These are phyloP conservation scores for Phaffomyces opuntiae DNA, from an alignment of 805 yeast genomes.

Conservation along the genomic window DNA sequence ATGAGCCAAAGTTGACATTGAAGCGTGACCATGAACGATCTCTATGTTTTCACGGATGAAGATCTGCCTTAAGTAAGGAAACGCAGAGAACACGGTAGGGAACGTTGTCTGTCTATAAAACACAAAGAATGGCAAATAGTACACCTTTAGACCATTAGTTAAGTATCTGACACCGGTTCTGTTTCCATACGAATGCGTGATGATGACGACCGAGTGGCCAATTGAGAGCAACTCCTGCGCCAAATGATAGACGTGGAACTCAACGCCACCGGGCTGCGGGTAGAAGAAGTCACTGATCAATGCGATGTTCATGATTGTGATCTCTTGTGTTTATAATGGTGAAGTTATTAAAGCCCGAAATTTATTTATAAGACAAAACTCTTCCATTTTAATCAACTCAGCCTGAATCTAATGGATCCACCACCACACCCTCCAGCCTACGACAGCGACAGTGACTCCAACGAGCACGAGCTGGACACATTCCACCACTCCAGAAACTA, in stretches of 20 bases:
- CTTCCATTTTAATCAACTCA: neutral
- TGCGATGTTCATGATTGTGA: constrained; percentile 14
- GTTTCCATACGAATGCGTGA: constrained; percentile 84
- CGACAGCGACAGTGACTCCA: neutral
- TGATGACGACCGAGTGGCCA: constrained; percentile 80
- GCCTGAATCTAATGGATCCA: neutral
- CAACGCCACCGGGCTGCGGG: constrained; percentile 98
- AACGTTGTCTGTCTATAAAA: constrained; percentile 79
- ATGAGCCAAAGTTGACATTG: constrained; percentile 77
- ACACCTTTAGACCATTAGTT: constrained; percentile 88
- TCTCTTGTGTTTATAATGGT: neutral
- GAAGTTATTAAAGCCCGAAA: neutral
- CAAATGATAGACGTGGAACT: constrained; percentile 86
- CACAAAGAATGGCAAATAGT: constrained; percentile 77
- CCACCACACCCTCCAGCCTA: constrained; percentile 5
- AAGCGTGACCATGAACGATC: constrained; percentile 93
- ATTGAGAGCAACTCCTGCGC: constrained; percentile 72
- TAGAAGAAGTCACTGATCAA: constrained; percentile 95
- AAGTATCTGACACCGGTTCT: constrained; percentile 76
- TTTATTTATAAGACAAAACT: neutral
- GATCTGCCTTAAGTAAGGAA: constrained; percentile 81
- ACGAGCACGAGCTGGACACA: no score
- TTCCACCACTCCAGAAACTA: neutral
- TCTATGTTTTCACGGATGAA: constrained; percentile 80
- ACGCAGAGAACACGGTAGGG: constrained; percentile 84